Evolutionary conservation across 1,284 basidiomycete species (phyloP), one percentile per base, ranked within the genome.

Genomic region (Xerocomus nothofagi): DNA sequence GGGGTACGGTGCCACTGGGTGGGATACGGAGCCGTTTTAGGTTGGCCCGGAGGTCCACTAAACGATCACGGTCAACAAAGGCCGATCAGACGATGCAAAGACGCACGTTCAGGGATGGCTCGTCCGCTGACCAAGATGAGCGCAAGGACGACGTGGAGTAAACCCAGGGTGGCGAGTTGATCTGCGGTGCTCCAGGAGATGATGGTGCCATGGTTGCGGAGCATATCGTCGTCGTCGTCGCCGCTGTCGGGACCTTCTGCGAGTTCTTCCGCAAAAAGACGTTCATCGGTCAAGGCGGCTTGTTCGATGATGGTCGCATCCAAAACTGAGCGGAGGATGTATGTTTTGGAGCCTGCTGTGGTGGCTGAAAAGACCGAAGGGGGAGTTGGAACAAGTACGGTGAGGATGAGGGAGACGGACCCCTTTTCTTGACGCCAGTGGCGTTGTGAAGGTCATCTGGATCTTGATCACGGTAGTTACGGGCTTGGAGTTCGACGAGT

Each of bases 111-210:
- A 36, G 74, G 73, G 10, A 91, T 73, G 21, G 78, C 74, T 9
- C 82, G 72, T 26, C 87, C 88, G 52, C 78, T 84, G 38, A 85
- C 84, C 6, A 91, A 73, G 39, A 91, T 81, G 21, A 91, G 71
- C 0, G 85, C 77, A 2, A 91, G 78, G 32, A 91, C 74, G 20
- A 86, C 78, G 52, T 88, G 81, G 18, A 89, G 73, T 11, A 91
- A 66, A 12, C 88, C 88, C 18, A 84, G 57, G 1, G 76, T 66
- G 3, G 77, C 80, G 3, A 87, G 71, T 49, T 88, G 81, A 59
- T 90, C 88, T 0, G 73, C 62, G 29, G 65, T 72, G 49, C 76
- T 81, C 87, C 87, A 90, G 0, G 82, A 79, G 40, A 91, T 72
- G 54, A 91, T 75, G 49, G 79, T 82, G 0, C 88, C 88, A 46